Percentiles rank a stretch among this genome's conserved stretches.
Conservation (phyloP, 2,329 filamentous ascomycete species). For the Macrophomina tecta region DNA sequence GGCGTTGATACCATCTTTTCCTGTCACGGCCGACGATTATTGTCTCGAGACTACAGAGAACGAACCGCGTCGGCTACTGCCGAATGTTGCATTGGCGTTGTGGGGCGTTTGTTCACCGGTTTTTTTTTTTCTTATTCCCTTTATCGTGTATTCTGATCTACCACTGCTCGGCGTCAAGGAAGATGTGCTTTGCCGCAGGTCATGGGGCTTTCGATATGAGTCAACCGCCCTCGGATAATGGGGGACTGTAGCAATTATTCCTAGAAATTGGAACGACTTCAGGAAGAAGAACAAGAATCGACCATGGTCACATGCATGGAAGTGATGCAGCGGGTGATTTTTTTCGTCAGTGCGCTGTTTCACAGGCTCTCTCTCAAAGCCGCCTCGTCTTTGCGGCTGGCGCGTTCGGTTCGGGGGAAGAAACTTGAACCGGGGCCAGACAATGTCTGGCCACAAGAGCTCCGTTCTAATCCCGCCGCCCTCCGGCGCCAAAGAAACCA, state of each 20-base stretch:
- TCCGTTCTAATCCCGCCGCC: neutral
- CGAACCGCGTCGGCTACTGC: conserved; percentile 16
- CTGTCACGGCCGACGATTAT: conserved; percentile 13
- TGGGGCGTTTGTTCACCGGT: conserved; percentile 12
- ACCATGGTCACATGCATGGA: conserved; percentile 4
- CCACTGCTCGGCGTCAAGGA: conserved; percentile 9
- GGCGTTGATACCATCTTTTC: conserved; percentile 26
- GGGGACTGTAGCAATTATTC: conserved; percentile 16
- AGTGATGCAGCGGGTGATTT: conserved; percentile 18
- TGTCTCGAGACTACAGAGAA: neutral
- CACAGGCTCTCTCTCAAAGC: neutral
- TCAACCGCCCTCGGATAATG: conserved; percentile 8
- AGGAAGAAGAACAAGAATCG: conserved; percentile 1
- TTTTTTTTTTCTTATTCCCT: neutral
- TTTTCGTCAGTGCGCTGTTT: conserved; percentile 8
- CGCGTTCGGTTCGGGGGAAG: neutral
- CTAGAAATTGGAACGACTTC: conserved; percentile 21
- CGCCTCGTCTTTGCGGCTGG: neutral
- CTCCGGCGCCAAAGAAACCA: neutral
- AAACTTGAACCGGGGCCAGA: neutral
- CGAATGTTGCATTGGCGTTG: conserved; percentile 14
- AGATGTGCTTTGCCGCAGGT: conserved; percentile 8
- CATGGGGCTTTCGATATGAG: conserved; percentile 13
- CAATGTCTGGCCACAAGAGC: neutral
- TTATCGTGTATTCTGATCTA: conserved; percentile 14